Percentiles rank a stretch among this genome's conserved stretches.
Conservation (phyloP, 169 alveolate species). For the Plasmodium gaboni region DNA sequence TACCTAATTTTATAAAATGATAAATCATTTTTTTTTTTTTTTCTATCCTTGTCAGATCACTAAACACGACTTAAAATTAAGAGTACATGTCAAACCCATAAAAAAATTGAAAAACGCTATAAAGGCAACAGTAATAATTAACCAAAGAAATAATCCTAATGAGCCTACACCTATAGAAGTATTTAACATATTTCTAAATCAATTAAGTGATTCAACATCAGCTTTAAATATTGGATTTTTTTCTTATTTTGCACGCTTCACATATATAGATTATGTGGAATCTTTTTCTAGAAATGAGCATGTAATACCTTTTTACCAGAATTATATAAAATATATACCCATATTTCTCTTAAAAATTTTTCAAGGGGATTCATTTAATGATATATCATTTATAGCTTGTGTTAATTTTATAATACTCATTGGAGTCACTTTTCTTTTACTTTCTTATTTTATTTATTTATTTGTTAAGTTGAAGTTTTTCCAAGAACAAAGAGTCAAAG, state of each 20-base stretch:
- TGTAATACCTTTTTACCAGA: slow-evolving; percentile 18
- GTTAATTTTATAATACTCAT: slow-evolving; percentile 46
- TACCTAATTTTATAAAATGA: no score
- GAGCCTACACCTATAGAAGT: slow-evolving; percentile 71
- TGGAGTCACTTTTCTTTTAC: slow-evolving; percentile 17
- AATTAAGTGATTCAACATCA: slow-evolving; percentile 56
- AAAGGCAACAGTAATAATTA: slow-evolving; percentile 49
- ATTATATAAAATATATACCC: slow-evolving; percentile 31
- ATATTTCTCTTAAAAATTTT: slow-evolving; percentile 25
- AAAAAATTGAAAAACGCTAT: slow-evolving; percentile 53
- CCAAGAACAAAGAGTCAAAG: slow-evolving; percentile 12
- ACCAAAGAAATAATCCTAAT: slow-evolving; percentile 24
- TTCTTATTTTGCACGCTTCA: slow-evolving; percentile 58
- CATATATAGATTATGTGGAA: slow-evolving; percentile 57
- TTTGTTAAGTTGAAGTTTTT: slow-evolving; percentile 20
- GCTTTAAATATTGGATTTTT: slow-evolving; percentile 53
- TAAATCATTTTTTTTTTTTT: neutral
- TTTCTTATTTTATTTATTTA: slow-evolving; percentile 47
- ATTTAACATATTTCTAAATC: slow-evolving; percentile 54
- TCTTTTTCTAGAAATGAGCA: slow-evolving; percentile 49
- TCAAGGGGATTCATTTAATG: slow-evolving; percentile 37
- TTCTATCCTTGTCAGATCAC: slow-evolving; percentile 20
- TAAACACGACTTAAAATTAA: slow-evolving; percentile 31
- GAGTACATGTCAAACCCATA: slow-evolving; percentile 57
- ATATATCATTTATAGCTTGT: slow-evolving; percentile 38